Evolutionary conservation across 2,329 filamentous ascomycete genomes (phyloP).

Genomic region (Stagonosporopsis vannaccii): DNA sequence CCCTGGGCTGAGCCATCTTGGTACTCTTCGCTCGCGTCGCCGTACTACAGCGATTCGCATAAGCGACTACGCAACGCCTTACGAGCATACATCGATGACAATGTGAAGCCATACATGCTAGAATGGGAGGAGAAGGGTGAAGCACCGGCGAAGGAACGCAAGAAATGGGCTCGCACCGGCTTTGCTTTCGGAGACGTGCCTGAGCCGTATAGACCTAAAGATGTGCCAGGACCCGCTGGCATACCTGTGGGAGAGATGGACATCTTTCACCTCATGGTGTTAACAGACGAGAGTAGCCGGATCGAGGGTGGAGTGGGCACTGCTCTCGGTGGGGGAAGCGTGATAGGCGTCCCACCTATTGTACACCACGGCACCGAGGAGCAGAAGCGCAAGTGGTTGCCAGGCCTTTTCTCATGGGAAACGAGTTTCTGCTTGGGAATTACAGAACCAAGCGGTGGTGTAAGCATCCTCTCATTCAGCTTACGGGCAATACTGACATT

Average conservation of each 20-base stretch:
- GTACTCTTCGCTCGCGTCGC: constrained; percentile 58
- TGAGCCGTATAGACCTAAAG: constrained; percentile 51
- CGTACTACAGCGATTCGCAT: constrained; percentile 71
- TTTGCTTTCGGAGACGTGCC: constrained; percentile 56
- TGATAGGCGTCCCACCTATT: constrained; percentile 70
- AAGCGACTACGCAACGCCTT: constrained; percentile 64
- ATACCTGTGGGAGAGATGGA: constrained; percentile 49
- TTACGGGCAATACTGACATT: constrained; percentile 12
- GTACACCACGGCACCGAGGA: constrained; percentile 67
- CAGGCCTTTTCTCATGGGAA: constrained; percentile 64
- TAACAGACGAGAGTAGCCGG: constrained; percentile 63
- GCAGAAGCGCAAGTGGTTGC: constrained; percentile 67
- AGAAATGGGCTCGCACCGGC: constrained; percentile 52
- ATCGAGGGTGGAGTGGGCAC: constrained; percentile 66
- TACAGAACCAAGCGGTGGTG: constrained; percentile 66
- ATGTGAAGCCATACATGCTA: constrained; percentile 65
- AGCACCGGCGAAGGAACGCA: constrained; percentile 56
- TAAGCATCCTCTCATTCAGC: constrained; percentile 12
- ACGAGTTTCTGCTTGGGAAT: constrained; percentile 70
- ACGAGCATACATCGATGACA: constrained; percentile 65
- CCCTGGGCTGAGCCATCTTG: constrained; percentile 59
- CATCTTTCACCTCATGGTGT: constrained; percentile 56
- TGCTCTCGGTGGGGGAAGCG: constrained; percentile 65
- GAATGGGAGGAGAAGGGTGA: constrained; percentile 67
- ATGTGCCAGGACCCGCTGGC: constrained; percentile 48